A percentile compares a stretch with the other conserved stretches of the same genome.
phyloP scores from a whole-genome alignment of 352 stramenopile species.

The Pythium monospermum region DNA sequence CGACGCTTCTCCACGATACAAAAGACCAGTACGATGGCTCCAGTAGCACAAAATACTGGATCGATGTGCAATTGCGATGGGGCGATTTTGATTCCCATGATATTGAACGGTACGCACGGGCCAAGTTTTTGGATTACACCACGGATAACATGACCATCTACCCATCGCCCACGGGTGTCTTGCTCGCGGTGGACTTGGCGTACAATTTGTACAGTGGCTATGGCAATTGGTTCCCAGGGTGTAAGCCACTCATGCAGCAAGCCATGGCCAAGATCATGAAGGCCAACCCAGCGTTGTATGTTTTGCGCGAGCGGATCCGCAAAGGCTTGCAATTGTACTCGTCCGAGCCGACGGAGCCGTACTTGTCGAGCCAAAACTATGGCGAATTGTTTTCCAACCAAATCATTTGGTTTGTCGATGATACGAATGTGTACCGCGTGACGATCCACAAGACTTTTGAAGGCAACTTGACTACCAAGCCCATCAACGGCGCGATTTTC shows the following conservation, averaged over 20 bases:
- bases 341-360: constrained; percentile 99
- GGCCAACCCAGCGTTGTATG: constrained; percentile 99
- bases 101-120: constrained; percentile 98
- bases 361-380: constrained; percentile 99
- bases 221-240: constrained; percentile 99
- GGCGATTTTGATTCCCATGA: constrained; percentile 99
- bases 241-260: constrained; percentile 99
- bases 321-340: constrained; percentile 99
- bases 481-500: constrained; percentile 99
- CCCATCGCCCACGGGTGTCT: constrained; percentile 96
- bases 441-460: constrained; percentile 99
- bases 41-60: constrained; percentile 98
- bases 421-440: constrained; percentile 99
- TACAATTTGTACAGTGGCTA: constrained; percentile 99
- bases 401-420: constrained; percentile 99
- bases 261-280: constrained; percentile 99
- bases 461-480: constrained; percentile 99
- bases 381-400: constrained; percentile 99
- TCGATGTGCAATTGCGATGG: constrained; percentile 99
- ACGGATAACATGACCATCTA: constrained; percentile 99
- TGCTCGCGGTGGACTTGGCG: constrained; percentile 97
- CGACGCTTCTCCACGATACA: constrained; percentile 85
- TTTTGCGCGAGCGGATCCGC: constrained; percentile 98
- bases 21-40: constrained; percentile 98
- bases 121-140: constrained; percentile 99